These are phyloP conservation scores for Oryza nivara DNA, from an alignment of 176 grass and related monocot genomes.

Conservation along the genomic window DNA sequence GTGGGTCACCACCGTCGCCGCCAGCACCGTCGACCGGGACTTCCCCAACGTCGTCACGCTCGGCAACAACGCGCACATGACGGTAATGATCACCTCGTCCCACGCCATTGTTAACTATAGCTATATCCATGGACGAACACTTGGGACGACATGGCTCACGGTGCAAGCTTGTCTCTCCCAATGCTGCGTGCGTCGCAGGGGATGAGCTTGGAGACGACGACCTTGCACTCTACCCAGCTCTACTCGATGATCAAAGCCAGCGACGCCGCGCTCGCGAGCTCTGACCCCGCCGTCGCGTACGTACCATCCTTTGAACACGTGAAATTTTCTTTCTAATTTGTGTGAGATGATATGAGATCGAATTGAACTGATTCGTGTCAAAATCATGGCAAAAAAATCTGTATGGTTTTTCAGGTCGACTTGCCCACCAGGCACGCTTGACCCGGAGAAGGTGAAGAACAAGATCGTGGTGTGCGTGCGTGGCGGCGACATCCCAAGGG, in stretches of 20 bases:
- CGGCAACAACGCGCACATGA: slow-evolving; percentile 43
- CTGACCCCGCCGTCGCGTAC: not conserved
- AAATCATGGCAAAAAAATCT: not conserved
- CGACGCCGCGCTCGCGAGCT: not conserved
- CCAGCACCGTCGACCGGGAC: slow-evolving; percentile 75
- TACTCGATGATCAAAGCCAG: slow-evolving; percentile 47
- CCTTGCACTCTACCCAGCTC: slow-evolving; percentile 14
- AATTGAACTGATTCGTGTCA: not conserved
- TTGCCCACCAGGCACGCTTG: slow-evolving; percentile 50
- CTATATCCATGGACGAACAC: not conserved
- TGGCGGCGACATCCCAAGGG: not conserved
- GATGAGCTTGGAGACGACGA: slow-evolving; percentile 40
- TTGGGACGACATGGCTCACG: not conserved
- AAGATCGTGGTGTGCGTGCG: slow-evolving; percentile 71
- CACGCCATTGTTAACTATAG: not conserved
- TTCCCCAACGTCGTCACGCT: slow-evolving; percentile 67
- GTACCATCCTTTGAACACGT: not conserved
- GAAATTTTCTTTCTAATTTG: not conserved
- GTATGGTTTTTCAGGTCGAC: slow-evolving; percentile 29
- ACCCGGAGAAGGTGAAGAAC: slow-evolving; percentile 51
- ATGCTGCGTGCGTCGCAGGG: slow-evolving; percentile 11
- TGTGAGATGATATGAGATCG: not conserved
- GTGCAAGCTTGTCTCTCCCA: not conserved
- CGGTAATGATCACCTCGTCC: not conserved
- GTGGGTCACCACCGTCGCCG: slow-evolving; percentile 81